phyloP scores from a whole-genome alignment of 2,329 filamentous ascomycete species.

The Microcera coccophila region DNA sequence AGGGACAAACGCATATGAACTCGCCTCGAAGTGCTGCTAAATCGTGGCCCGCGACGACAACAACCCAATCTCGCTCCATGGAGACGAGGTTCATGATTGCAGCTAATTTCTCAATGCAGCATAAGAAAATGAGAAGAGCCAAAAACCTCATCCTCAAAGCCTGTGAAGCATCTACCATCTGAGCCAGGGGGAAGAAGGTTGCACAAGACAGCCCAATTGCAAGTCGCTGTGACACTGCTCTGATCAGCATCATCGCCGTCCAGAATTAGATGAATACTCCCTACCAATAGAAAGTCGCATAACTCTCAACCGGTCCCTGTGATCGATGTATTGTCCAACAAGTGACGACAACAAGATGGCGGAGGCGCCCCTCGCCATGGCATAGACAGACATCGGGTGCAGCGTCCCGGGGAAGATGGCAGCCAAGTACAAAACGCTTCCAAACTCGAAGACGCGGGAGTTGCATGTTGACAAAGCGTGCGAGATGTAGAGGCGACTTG shows the following conservation, averaged over 20 bases:
- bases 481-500: slow-evolving; percentile 49
- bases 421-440: slow-evolving; percentile 56
- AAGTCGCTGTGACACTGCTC: slow-evolving; percentile 35
- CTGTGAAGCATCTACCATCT: slow-evolving; percentile 1
- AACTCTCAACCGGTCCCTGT: slow-evolving; percentile 45
- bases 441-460: slow-evolving; percentile 61
- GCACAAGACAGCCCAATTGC: slow-evolving; percentile 47
- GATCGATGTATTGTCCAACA: slow-evolving; percentile 59
- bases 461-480: slow-evolving; percentile 63
- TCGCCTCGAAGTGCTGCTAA: slow-evolving; percentile 17
- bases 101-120: slow-evolving; percentile 65
- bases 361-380: slow-evolving; percentile 54
- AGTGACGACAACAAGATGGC: slow-evolving; percentile 56
- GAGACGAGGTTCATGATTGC: slow-evolving; percentile 63
- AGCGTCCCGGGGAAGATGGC: slow-evolving; percentile 56
- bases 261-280: not conserved
- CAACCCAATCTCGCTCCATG: slow-evolving; percentile 67
- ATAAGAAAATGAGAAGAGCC: slow-evolving; percentile 45
- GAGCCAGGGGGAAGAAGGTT: slow-evolving; percentile 36
- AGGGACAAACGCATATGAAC: not conserved
- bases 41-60: slow-evolving; percentile 25
- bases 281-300: slow-evolving; percentile 48
- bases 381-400: slow-evolving; percentile 66
- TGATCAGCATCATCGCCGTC: not conserved
- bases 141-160: slow-evolving; percentile 28